A percentile compares a stretch with the other conserved stretches of the same genome.
phyloP scores from a whole-genome alignment of 73 alveolate genomes.

The Paraurostyla sp. region DNA sequence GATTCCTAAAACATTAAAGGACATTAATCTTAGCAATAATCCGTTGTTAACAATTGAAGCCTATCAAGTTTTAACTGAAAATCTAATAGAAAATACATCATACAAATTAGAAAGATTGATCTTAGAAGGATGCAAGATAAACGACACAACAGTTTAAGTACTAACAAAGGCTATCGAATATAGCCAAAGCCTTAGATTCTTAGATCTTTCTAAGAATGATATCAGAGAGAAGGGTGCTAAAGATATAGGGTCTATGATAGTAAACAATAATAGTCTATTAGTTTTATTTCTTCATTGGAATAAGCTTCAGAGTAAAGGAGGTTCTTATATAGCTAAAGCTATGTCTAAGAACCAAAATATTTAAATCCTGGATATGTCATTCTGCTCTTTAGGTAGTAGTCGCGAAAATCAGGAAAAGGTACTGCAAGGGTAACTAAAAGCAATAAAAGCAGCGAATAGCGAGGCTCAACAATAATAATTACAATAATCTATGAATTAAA shows the following conservation, averaged over 20 bases:
- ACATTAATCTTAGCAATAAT: conserved; percentile 56
- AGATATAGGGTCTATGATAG: conserved; percentile 26
- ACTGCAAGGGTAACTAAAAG: not conserved
- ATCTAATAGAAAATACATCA: conserved; percentile 15
- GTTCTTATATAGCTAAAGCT: conserved; percentile 61
- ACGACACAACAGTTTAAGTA: not conserved
- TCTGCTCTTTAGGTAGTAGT: conserved; percentile 56
- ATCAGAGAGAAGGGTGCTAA: conserved; percentile 67
- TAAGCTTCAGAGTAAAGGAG: conserved; percentile 66
- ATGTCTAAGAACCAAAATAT: conserved; percentile 31
- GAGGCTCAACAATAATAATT: not conserved
- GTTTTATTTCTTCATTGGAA: conserved; percentile 75
- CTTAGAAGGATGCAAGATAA: conserved; percentile 53
- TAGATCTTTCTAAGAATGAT: conserved; percentile 54
- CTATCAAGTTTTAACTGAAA: not conserved
- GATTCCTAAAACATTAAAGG: conserved; percentile 39
- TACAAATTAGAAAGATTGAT: conserved; percentile 30
- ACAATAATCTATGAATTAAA: not conserved
- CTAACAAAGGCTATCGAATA: conserved; percentile 25
- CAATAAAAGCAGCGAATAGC: not conserved
- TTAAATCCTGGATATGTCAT: conserved; percentile 66
- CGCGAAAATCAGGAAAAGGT: conserved; percentile 10
- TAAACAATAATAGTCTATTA: conserved; percentile 44
- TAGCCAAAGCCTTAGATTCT: not conserved
- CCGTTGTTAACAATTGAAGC: conserved; percentile 30